A percentile compares a stretch with the other conserved stretches of the same genome.
These are phyloP conservation scores for Syzygium aromaticum DNA, from an alignment of 345 rosid genomes.

Conservation along the genomic window DNA sequence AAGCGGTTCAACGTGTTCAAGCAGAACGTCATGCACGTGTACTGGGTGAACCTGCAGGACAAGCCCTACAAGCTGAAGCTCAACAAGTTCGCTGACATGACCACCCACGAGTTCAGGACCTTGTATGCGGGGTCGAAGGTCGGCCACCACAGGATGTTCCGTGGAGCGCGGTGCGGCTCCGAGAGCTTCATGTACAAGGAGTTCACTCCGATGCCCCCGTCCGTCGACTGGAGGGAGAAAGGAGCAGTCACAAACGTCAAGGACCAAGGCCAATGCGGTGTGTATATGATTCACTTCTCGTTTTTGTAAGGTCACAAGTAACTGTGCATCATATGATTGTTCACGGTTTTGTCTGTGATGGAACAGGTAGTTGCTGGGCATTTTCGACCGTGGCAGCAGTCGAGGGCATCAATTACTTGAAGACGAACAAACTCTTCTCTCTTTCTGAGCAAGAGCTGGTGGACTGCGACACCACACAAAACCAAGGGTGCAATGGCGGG, in stretches of 20 bases:
- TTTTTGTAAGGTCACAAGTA: background rate
- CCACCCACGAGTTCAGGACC: constrained; percentile 59
- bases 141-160: constrained; percentile 59
- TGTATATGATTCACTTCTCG: background rate
- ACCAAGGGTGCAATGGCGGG: constrained; percentile 42
- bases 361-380: constrained; percentile 48
- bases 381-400: constrained; percentile 38
- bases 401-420: constrained; percentile 31
- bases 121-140: constrained; percentile 64
- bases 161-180: constrained; percentile 19
- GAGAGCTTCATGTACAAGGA: constrained; percentile 55
- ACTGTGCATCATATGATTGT: background rate
- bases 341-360: background rate
- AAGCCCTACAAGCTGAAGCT: constrained; percentile 76
- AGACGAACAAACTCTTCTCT: constrained; percentile 22
- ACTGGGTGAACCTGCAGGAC: constrained; percentile 53
- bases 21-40: constrained; percentile 65
- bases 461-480: constrained; percentile 34
- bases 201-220: constrained; percentile 21
- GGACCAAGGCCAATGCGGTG: constrained; percentile 90
- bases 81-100: constrained; percentile 85
- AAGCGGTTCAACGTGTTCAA: constrained; percentile 72
- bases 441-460: constrained; percentile 42
- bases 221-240: constrained; percentile 74
- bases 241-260: constrained; percentile 73